Conservation (phyloP, 129 eudicot genomes). For the Flaveria sonorensis region DNA sequence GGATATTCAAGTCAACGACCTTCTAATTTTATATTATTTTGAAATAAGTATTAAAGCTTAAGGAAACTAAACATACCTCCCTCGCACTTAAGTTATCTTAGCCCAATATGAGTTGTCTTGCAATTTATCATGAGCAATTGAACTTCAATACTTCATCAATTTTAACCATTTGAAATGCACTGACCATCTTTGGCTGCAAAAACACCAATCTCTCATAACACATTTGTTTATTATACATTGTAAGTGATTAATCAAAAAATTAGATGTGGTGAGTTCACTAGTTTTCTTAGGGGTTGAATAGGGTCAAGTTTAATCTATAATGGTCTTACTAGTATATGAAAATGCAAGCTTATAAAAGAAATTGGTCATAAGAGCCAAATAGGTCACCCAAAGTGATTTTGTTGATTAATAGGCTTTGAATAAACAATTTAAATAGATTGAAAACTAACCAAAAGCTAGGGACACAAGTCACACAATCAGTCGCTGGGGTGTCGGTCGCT, state of each 20-base stretch:
- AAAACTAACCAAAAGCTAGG: too few species aligned
- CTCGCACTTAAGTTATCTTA: conserved; percentile 85
- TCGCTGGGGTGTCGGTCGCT: too few species aligned
- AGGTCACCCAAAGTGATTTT: neutral
- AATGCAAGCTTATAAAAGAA: neutral
- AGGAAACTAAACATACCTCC: conserved; percentile 54
- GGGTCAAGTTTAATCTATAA: neutral
- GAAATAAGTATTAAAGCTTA: neutral
- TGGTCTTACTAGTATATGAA: neutral
- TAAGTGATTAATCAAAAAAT: neutral
- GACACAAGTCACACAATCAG: too few species aligned
- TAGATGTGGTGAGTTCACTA: neutral
- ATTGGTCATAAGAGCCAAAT: neutral
- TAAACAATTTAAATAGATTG: too few species aligned
- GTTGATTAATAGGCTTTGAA: too few species aligned
- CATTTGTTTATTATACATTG: neutral
- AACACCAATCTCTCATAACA: neutral
- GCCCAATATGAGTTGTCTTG: conserved; percentile 82
- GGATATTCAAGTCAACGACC: too few species aligned
- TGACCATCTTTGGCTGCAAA: conserved; percentile 69
- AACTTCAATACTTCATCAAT: conserved; percentile 47
- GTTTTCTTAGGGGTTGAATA: neutral
- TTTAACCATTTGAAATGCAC: conserved; percentile 87
- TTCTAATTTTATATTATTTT: neutral
- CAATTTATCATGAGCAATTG: conserved; percentile 69